These are phyloP conservation scores for Penicillium longicatenatum DNA, from an alignment of 495 filamentous ascomycete genomes.

Conservation along the genomic window DNA sequence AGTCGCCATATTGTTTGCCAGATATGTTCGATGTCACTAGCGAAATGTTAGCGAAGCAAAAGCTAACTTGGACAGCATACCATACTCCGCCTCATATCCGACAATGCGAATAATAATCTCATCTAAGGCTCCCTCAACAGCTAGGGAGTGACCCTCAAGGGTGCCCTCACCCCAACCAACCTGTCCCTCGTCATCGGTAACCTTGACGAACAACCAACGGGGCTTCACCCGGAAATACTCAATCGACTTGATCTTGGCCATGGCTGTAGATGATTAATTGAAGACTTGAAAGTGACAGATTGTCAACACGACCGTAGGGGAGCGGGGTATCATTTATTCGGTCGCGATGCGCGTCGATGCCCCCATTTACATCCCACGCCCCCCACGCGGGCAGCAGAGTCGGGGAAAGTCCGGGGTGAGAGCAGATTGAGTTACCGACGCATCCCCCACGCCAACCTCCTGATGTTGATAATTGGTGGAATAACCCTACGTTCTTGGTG, in stretches of 20 bases:
- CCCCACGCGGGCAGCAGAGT: slow-evolving; percentile 5
- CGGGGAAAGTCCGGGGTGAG: slow-evolving; percentile 24
- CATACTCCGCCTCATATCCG: slow-evolving; percentile 78
- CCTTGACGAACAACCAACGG: slow-evolving; percentile 81
- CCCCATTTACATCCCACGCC: slow-evolving; percentile 22
- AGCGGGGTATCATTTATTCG: slow-evolving; percentile 12
- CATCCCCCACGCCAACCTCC: neutral
- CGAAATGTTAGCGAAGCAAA: neutral
- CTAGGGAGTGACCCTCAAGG: slow-evolving; percentile 75
- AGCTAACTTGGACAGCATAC: neutral
- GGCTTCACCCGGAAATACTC: slow-evolving; percentile 80
- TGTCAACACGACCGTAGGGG: neutral
- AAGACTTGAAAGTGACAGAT: neutral
- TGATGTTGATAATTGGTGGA: slow-evolving; percentile 14
- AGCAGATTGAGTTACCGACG: neutral
- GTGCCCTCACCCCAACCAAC: slow-evolving; percentile 83
- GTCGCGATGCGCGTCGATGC: neutral
- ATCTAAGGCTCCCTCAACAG: slow-evolving; percentile 77
- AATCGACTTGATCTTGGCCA: slow-evolving; percentile 70
- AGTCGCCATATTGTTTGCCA: slow-evolving; percentile 75
- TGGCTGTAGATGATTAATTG: slow-evolving; percentile 26
- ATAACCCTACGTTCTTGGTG: neutral
- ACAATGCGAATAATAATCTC: slow-evolving; percentile 64
- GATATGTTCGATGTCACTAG: slow-evolving; percentile 78
- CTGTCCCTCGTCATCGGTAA: slow-evolving; percentile 63